Evolutionary conservation across 306 rosid genomes (phyloP).

Genomic region (Prunus mira): DNA sequence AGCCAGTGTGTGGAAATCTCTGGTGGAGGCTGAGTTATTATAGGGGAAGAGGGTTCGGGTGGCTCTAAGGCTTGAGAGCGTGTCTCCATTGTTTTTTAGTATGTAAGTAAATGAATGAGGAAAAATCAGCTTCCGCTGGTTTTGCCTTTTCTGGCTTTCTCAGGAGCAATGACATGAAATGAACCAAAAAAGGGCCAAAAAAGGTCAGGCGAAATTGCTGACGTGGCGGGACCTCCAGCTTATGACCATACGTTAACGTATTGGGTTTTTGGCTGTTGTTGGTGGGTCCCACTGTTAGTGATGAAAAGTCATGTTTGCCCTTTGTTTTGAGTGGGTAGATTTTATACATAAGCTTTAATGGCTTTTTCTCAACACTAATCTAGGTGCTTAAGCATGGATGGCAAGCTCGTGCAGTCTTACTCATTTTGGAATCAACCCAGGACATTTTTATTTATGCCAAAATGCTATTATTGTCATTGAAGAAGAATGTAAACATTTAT

Average conservation of each 20-base stretch:
- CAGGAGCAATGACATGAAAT: background rate
- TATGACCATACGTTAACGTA: too few relatives aligned
- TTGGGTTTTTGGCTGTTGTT: background rate
- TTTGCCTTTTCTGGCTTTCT: conserved; percentile 11
- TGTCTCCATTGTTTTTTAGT: background rate
- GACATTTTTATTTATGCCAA: too few relatives aligned
- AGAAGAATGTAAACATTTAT: too few relatives aligned
- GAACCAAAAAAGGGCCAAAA: background rate
- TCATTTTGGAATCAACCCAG: too few relatives aligned
- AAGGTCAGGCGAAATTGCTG: background rate
- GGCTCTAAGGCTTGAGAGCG: background rate
- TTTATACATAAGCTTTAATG: too few relatives aligned
- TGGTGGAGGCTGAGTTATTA: too few relatives aligned
- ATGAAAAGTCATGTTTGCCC: background rate
- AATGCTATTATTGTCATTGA: too few relatives aligned
- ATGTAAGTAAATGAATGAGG: background rate
- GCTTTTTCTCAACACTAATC: too few relatives aligned
- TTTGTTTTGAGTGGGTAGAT: background rate
- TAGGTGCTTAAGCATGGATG: background rate
- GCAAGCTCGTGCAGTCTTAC: background rate
- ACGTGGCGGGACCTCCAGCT: background rate
- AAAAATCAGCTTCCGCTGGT: conserved; percentile 1
- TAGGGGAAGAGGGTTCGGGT: background rate
- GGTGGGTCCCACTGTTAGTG: background rate
- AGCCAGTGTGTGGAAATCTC: background rate